Base-by-base conservation (phyloP, 768 basidiomycete genomes). In the Crepidotus variabilis region DNA sequence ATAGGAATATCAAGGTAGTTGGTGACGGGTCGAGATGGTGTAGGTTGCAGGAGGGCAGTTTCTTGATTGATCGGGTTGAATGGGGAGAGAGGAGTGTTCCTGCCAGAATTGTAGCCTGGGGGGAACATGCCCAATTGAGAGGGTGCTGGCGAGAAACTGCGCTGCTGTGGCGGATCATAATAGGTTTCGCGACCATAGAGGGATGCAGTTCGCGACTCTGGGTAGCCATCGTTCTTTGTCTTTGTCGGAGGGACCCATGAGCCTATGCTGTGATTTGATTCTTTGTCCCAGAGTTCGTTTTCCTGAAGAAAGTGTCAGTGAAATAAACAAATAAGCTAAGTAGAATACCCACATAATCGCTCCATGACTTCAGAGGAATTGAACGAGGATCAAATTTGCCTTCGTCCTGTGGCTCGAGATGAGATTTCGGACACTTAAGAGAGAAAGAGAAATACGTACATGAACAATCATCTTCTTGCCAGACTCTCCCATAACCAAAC, bases 211-310 rank as follows among this genome's bases (percentile, higher is more conserved):
- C 80, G 84, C 2, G 89, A 90, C 65, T 92, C 87, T 2, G 86
- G 78, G 54, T 91, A 91, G 1, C 85, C 90, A 23, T 88, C 86
- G 63, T 84, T 87, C 60, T 81, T 85, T 60, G 80, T 68, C 65
- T 88, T 88, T 39, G 75, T 73, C 0, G 90, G 91, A 33, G 93
- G 92, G 9, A 88, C 86, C 90, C 92, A 96, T 0, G 92, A 94
- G 7, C 92, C 92, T 51, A 94, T 92, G 58, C 92, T 94, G 71
- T 96, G 94, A 65, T 95, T 95, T 0, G 92, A 94, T 61, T 96
- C 94, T 70, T 94, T 94, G 67, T 97, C 94, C 94, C 94, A 98
- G 10, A 97, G 83, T 69, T 96, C 94, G 65, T 95, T 97, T 79
- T 93, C 88, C 90, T 92, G 60, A 24, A 47, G 53, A 36, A 21